These are phyloP conservation scores for Lumnitzera racemosa DNA, from an alignment of 345 rosid species.

Conservation along the genomic window DNA sequence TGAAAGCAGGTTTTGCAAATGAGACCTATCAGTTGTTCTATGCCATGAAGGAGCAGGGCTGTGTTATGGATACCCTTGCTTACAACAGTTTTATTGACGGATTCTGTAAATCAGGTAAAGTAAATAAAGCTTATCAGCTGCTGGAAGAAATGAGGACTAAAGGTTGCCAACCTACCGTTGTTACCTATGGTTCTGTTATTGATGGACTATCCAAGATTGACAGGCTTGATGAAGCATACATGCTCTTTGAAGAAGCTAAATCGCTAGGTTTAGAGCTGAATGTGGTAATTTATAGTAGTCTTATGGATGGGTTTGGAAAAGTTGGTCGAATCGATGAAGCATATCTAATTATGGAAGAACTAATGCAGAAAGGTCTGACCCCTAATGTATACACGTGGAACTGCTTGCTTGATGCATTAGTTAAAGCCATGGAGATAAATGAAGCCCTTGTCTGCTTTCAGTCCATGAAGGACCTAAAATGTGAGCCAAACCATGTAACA, in stretches of 20 bases:
- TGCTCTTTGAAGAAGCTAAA: conserved; percentile 97
- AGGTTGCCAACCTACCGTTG: conserved; percentile 73
- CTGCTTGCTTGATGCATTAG: conserved; percentile 88
- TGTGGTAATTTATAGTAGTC: conserved; percentile 74
- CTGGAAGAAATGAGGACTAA: conserved; percentile 92
- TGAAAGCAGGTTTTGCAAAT: conserved; percentile 75
- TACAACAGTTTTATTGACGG: conserved; percentile 85
- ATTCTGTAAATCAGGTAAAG: conserved; percentile 91
- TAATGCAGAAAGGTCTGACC: conserved; percentile 85
- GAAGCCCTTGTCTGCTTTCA: conserved; percentile 88
- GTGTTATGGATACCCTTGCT: conserved; percentile 72
- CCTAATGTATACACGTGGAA: conserved; percentile 87
- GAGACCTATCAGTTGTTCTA: conserved; percentile 73
- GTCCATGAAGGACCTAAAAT: conserved; percentile 71
- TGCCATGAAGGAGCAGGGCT: conserved; percentile 90
- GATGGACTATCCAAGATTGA: conserved; percentile 91
- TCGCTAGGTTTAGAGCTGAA: conserved; percentile 62
- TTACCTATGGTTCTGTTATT: conserved; percentile 82
- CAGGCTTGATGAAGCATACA: conserved; percentile 95
- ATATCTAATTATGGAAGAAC: conserved; percentile 84
- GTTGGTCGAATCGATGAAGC: conserved; percentile 97
- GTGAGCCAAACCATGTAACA: conserved; percentile 65
- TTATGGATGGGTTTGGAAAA: conserved; percentile 94
- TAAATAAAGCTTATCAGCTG: conserved; percentile 83
- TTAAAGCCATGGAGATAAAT: conserved; percentile 76